Evolutionary conservation across 306 rosid species (phyloP), one percentile per base, ranked within the genome.

Genomic region (Myrica gale): DNA sequence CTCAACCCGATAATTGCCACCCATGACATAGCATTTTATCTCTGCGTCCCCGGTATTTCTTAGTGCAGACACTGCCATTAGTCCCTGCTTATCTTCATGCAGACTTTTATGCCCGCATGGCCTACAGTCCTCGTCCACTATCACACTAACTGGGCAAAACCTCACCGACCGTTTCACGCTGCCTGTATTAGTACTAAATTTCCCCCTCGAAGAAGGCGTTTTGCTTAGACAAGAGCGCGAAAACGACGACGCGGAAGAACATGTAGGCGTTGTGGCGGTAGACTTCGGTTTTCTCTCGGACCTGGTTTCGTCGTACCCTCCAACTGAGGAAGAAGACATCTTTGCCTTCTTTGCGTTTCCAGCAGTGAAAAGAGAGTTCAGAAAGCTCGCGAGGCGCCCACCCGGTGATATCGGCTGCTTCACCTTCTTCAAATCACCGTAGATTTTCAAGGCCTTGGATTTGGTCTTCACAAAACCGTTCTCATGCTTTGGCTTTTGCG

Each of bases 381-480:
- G 87, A 73, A 96, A 96, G 69, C 86, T 90, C 0, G 99, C 87
- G 9, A 96, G 91, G 10, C 76, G 81, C 0, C 91, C 96, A 1
- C 99, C 99, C 5, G 99, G 99, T 3, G 99, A 96, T 69, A 85
- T 83, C 6, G 99, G 99, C 83, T 90, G 98, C 80, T 87, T 90
- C 55, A 90, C 81, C 76, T 90, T 96, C 85, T 89, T 96, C 89
- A 95, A 74, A 20, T 95, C 98, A 1, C 92, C 92, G 65, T 96
- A 83, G 79, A 90, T 90, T 82, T 91, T 92, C 68, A 91, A 69
- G 15, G 98, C 96, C 71, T 79, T 96, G 42, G 91, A 84, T 63
- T 90, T 96, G 7, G 96, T 88, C 82, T 90, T 96, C 10, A 82
- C 90, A 11, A 82, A 89, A 4, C 90, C 83, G 51, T 84, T 92